A percentile compares a stretch with the other conserved stretches of the same genome.
Conservation (phyloP, 2,329 filamentous ascomycete genomes). For the Colletotrichum lindemuthianum region DNA sequence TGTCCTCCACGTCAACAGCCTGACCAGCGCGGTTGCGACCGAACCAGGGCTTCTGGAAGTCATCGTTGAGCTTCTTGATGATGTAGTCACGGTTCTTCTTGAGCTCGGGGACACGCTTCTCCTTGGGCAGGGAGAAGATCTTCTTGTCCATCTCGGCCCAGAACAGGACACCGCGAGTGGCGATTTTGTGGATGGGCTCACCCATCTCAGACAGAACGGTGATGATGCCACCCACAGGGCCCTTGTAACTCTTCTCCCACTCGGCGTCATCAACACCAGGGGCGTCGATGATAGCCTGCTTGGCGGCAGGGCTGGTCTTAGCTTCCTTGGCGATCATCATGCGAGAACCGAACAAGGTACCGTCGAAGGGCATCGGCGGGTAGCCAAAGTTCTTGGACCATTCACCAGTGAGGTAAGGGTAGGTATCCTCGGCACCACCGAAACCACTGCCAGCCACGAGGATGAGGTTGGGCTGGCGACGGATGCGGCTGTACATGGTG, state of each 20-base stretch:
- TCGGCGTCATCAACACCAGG: conserved; percentile 82
- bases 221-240: conserved; percentile 89
- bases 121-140: conserved; percentile 96
- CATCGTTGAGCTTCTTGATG: conserved; percentile 94
- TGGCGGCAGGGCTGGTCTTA: conserved; percentile 86
- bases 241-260: conserved; percentile 96
- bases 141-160: conserved; percentile 99
- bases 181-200: conserved; percentile 98
- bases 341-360: conserved; percentile 88
- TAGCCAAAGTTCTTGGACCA: conserved; percentile 92
- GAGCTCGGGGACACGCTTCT: conserved; percentile 87
- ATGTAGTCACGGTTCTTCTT: conserved; percentile 91
- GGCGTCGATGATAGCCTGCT: conserved; percentile 89
- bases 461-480: conserved; percentile 86
- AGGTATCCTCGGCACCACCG: conserved; percentile 88
- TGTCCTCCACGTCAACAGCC: conserved; percentile 89
- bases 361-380: conserved; percentile 93
- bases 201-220: conserved; percentile 99
- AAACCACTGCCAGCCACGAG: conserved; percentile 93
- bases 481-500: conserved; percentile 89
- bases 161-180: conserved; percentile 93
- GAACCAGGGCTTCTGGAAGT: conserved; percentile 98
- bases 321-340: conserved; percentile 97
- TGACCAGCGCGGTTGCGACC: conserved; percentile 83
- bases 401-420: conserved; percentile 88